Base-by-base conservation (phyloP, 208 protist genomes). In the Trypanosoma theileri region DNA sequence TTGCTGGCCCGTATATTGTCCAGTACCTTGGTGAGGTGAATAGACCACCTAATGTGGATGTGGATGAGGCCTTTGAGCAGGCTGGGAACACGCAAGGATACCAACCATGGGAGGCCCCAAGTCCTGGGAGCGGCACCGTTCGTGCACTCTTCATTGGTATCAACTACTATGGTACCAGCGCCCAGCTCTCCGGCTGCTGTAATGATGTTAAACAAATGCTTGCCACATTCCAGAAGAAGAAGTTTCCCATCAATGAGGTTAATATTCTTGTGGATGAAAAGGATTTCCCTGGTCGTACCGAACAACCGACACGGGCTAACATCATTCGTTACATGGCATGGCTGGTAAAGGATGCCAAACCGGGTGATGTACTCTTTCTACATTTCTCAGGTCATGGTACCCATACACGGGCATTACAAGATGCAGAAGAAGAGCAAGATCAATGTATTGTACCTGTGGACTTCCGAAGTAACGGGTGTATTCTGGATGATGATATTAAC, bases 341-440 rank as follows among this genome's bases (percentile, higher is more conserved):
- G 85, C 72, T 92, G 3, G 74, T 85, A 14, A 77, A 78, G 63
- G 82, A 75, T 35, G 82, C 77, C 21, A 83, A 86, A 69, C 58
- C 69, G n/a, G 90, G 88, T 21, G 86, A 95, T 48, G 85, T 85
- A 54, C 80, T 93, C 50, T 93, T 94, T 71, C 57, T 93, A 68
- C 79, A 89, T 71, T 94, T 90, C 77, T 85, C 81, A 45, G 90
- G 89, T 14, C 93, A 97, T 73, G 89, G 90, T 35, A 71, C 74
- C 24, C 83, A 89, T 66, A 82, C 80, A 28, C 73, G 76, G 57
- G 66, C 89, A 28, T 1, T 26, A 11, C 60, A 64, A 4, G 86
- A 88, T 61, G 22, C 71, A 41, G 69, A 84, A 51, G 93, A 97
- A 75, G 51, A 3, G 28, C 90, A 92, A 68, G 89, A 93, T 64